A percentile compares a stretch with the other conserved stretches of the same genome.
Conservation (phyloP, 2,329 filamentous ascomycete species). For the Aureobasidium uvarum region DNA sequence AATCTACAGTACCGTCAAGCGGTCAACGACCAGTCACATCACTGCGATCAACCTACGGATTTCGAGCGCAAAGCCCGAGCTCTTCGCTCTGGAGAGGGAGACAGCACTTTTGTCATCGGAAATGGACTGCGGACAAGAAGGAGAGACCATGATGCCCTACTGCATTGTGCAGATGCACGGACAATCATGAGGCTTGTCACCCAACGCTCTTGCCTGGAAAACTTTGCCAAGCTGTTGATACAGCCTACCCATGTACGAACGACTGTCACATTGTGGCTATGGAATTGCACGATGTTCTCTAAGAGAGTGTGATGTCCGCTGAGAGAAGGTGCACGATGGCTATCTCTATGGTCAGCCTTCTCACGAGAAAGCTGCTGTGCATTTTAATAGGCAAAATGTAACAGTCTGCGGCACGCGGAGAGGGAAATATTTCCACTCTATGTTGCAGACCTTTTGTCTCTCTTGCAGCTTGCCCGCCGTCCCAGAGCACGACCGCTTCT, state of each 20-base stretch:
- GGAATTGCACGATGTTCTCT: no score
- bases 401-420: no score
- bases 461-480: conserved; percentile 10
- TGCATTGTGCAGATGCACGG: conserved; percentile 20
- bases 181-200: conserved; percentile 3
- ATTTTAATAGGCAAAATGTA: no score
- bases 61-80: neutral
- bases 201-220: conserved; percentile 11
- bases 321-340: no score
- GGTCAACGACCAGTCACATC: conserved; percentile 4
- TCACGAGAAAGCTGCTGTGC: no score
- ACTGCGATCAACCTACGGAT: conserved; percentile 11
- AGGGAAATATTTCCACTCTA: neutral
- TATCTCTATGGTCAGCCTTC: no score
- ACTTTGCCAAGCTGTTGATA: conserved; percentile 13
- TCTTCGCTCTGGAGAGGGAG: neutral
- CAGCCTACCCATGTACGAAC: neutral
- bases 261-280: no score
- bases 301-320: no score
- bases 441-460: conserved; percentile 4
- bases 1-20: neutral
- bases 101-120: conserved; percentile 4
- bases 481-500: conserved; percentile 3
- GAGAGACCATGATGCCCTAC: conserved; percentile 4
- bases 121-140: neutral